Base-by-base conservation (phyloP, 2,329 filamentous ascomycete genomes). In the Stromatinia cepivora region DNA sequence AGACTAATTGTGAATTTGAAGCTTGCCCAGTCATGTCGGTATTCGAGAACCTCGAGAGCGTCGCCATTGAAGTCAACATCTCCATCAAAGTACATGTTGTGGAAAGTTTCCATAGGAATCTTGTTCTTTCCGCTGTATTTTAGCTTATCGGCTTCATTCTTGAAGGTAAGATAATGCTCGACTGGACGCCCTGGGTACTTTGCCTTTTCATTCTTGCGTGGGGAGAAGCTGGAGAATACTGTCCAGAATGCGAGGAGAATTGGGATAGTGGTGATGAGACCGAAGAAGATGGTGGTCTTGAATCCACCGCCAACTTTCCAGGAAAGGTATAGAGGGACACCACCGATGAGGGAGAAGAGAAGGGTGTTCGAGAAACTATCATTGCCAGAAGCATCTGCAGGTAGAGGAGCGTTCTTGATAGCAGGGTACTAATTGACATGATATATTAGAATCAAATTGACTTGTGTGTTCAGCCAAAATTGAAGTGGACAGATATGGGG, bases 31-130 rank as follows among this genome's bases (percentile, higher is more conserved):
- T 99, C 95, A 80, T 98, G 94, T 78, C 95, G 87, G 84, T 95
- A 95, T 82, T 98, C 95, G 81, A 98, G 83, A 61, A 92, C 85
- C 79, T 98, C 94, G 72, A 98, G 86, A 77, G 86, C 88, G 81
- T 98, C 95, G 70, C 93, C 94, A 81, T 97, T 98, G 86, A 97
- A 94, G 76, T 97, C 93, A 73, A 97, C 93, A 70, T 97, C 89
- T 70, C 92, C 93, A 78, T 95, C 91, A 81, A 98, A 97, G 86
- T 97, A 98, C 91, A 94, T 97, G 82, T 97, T 94, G 79, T 96
- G 90, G 85, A 98, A 98, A 34, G 93, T 96, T 84, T 97, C 90
- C 85, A 96, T 90, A 67, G 93, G 90, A 71, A 95, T 93, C 83
- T 91, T 94, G 82, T 87, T 91, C 80, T 86, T 86, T 80, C 92